Conservation (phyloP, 352 stramenopile genomes). For the Globisporangium emineosum region DNA sequence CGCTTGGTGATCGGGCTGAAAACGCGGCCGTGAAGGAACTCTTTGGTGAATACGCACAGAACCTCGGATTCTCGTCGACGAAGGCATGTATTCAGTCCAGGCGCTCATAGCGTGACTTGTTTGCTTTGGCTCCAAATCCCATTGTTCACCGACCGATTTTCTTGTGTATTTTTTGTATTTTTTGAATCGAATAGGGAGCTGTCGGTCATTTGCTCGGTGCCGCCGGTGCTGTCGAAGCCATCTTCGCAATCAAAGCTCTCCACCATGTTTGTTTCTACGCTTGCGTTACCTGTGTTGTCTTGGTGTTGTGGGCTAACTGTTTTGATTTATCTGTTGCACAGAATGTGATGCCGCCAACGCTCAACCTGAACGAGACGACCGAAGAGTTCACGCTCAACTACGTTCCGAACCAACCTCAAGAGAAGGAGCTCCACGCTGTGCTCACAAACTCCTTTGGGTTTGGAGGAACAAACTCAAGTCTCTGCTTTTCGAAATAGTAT, state of each 20-base stretch:
- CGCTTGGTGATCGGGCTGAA: conserved; percentile 95
- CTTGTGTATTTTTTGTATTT: neutral
- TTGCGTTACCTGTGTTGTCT: neutral
- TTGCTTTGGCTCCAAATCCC: neutral
- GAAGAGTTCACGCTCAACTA: conserved; percentile 87
- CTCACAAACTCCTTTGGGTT: conserved; percentile 98
- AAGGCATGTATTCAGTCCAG: conserved; percentile 41
- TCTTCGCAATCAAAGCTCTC: conserved; percentile 93
- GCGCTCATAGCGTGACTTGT: neutral
- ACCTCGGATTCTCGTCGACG: conserved; percentile 75
- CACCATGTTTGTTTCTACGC: conserved; percentile 52
- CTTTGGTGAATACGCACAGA: conserved; percentile 52
- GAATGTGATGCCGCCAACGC: conserved; percentile 91
- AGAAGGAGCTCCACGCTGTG: conserved; percentile 74
- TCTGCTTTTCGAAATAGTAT: conserved; percentile 72
- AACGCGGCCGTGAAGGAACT: conserved; percentile 89
- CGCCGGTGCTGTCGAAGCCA: conserved; percentile 95
- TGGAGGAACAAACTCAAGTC: conserved; percentile 93
- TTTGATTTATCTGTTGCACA: conserved; percentile 17
- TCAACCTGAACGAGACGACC: conserved; percentile 87
- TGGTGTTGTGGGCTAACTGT: neutral
- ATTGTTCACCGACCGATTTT: neutral
- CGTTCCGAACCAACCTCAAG: conserved; percentile 58
- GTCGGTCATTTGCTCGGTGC: conserved; percentile 95
- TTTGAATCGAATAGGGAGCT: conserved; percentile 63